A percentile compares a stretch with the other conserved stretches of the same genome.
These are phyloP conservation scores for Macrocystidia cucumis DNA, from an alignment of 1,284 basidiomycete species.

Conservation along the genomic window DNA sequence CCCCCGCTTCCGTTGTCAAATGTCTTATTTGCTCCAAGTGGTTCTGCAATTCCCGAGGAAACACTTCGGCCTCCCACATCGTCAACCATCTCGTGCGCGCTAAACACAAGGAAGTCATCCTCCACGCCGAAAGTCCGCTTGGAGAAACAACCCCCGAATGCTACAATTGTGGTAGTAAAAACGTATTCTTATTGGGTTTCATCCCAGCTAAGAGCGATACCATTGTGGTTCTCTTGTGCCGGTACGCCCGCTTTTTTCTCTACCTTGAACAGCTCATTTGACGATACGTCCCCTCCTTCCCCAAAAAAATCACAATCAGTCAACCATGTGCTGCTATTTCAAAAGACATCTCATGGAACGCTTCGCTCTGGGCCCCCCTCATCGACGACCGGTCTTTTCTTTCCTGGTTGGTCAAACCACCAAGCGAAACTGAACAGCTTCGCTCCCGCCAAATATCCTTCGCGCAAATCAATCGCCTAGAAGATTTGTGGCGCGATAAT, in stretches of 20 bases:
- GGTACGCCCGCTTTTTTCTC: constrained; percentile 55
- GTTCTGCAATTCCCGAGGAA: constrained; percentile 99
- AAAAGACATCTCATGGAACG: constrained; percentile 98
- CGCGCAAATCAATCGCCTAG: constrained; percentile 93
- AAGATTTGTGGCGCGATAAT: constrained; percentile 98
- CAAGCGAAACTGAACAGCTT: constrained; percentile 91
- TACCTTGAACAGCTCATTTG: constrained; percentile 2
- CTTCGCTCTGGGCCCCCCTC: constrained; percentile 94
- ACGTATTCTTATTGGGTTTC: constrained; percentile 98
- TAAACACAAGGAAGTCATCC: constrained; percentile 97
- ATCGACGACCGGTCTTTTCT: constrained; percentile 98
- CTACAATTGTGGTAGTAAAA: constrained; percentile 99
- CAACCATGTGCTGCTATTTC: constrained; percentile 98
- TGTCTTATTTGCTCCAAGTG: constrained; percentile 95
- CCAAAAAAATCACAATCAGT: constrained; percentile 32
- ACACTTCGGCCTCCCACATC: constrained; percentile 97
- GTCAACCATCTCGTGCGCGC: constrained; percentile 98
- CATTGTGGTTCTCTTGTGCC: constrained; percentile 96
- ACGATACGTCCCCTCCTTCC: constrained; percentile 3
- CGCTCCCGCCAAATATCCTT: constrained; percentile 95
- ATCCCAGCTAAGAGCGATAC: constrained; percentile 99
- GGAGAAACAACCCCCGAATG: constrained; percentile 98
- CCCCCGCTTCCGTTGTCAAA: constrained; percentile 94
- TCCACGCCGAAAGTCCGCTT: constrained; percentile 92
- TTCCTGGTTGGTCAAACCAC: constrained; percentile 97